Conservation (phyloP, 768 basidiomycete genomes). For the Strobilomyces confusus region DNA sequence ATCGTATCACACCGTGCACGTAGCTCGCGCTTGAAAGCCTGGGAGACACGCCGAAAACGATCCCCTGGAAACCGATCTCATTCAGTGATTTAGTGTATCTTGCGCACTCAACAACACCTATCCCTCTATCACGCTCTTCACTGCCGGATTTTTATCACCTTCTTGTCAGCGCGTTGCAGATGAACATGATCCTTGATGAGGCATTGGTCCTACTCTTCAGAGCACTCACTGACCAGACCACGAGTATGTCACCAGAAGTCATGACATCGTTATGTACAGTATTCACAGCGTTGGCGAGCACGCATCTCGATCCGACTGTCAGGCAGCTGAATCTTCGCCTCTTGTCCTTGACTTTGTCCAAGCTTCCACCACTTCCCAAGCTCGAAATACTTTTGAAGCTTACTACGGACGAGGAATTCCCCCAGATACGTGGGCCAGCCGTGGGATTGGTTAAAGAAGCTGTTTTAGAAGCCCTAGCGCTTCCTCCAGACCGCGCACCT, state of each 20-base stretch:
- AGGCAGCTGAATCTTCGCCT: conserved; percentile 62
- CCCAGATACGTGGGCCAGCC: conserved; percentile 66
- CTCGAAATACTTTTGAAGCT: conserved; percentile 56
- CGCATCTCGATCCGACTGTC: conserved; percentile 53
- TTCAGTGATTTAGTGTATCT: conserved; percentile 24
- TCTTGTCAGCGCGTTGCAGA: conserved; percentile 49
- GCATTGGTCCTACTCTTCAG: conserved; percentile 52
- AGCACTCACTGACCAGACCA: conserved; percentile 9
- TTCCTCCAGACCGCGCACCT: conserved; percentile 13
- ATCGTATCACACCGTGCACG: background rate
- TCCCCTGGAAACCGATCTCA: conserved; percentile 23
- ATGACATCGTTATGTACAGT: conserved; percentile 45
- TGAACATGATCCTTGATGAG: conserved; percentile 55
- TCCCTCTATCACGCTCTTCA: conserved; percentile 8
- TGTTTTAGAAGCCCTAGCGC: conserved; percentile 47
- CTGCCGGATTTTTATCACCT: conserved; percentile 35
- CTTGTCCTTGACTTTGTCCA: conserved; percentile 49
- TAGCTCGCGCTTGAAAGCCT: conserved; percentile 35
- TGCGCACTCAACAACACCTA: conserved; percentile 18
- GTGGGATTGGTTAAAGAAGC: conserved; percentile 69
- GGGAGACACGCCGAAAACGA: conserved; percentile 12
- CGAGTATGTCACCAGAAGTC: conserved; percentile 40
- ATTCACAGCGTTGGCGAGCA: conserved; percentile 55
- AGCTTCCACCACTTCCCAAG: conserved; percentile 44
- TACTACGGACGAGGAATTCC: conserved; percentile 44